Evolutionary conservation across 805 yeast species (phyloP), one percentile per base, ranked within the genome.

Genomic region (Teunomyces atbi): DNA sequence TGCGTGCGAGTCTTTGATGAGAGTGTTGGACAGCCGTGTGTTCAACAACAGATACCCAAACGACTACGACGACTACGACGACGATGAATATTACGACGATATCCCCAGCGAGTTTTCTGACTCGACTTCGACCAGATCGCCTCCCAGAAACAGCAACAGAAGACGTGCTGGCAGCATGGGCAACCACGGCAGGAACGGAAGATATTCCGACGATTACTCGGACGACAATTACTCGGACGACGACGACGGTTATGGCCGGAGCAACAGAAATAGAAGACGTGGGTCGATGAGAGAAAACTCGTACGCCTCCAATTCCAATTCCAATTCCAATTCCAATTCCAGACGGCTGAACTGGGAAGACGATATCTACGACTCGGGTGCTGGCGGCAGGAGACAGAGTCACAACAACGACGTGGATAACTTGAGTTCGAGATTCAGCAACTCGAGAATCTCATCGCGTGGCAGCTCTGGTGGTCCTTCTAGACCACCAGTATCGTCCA

Each of bases 1-100:
- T 23, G 90, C 86, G 8, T 86, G 90, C 55, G 97, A 90, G 52
- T 78, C 94, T 4, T 76, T 92, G 53, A 83, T 89, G 81, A 78
- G 96, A 58, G 86, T 92, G 12, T 76, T 92, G 52, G 92, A 90
- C 53, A 82, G 94, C 26, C 78, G 91, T 55, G 96, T 89, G 1
- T 94, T 92, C 74, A 78, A 77, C 52, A 76, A 75, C 62, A 73
- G 79, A 60, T 70, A 76, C 46, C 72, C 68, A 42, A 69, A 65
- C 43, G 72, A 72, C 7, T 79, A 72, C 37, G 75, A 74, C 48
- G 79, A 76, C 37, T 78, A 76, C 43, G 76, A 73, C 54, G 82
- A 80, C 56, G 86, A 84, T 51, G 80, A 81, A 59, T 86, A 83
- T 61, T 66, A 66, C 48, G 81, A 84, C 59, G 96, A 89, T 63